phyloP scores from a whole-genome alignment of 495 filamentous ascomycete genomes.

The Durotheca rogersii region DNA sequence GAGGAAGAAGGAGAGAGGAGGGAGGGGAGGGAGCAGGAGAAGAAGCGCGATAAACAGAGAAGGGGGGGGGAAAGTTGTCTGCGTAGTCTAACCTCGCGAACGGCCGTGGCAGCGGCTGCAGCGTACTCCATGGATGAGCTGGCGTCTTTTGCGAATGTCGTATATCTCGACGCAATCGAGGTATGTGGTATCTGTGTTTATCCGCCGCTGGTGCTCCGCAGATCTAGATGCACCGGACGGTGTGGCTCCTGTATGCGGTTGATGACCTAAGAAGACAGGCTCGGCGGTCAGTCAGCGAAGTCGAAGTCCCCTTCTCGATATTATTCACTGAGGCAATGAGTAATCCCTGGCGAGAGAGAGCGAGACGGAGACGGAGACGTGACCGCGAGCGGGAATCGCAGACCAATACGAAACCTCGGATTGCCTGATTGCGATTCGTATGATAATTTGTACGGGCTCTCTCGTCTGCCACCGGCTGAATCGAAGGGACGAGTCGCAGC shows the following conservation, averaged over 20 bases:
- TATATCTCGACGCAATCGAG: slow-evolving; percentile 1
- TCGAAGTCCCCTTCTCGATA: too few species aligned
- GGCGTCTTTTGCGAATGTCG: not conserved
- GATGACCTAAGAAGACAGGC: not conserved
- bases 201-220: not conserved
- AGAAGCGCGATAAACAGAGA: slow-evolving; percentile 9
- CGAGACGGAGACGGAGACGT: too few species aligned
- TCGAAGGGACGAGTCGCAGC: slow-evolving; percentile 22
- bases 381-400: slow-evolving; percentile 7
- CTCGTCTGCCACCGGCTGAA: slow-evolving; percentile 26
- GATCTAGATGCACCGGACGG: not conserved
- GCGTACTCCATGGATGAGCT: slow-evolving; percentile 9
- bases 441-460: slow-evolving; percentile 21
- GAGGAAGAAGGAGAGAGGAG: slow-evolving; percentile 12
- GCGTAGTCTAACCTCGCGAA: slow-evolving; percentile 14
- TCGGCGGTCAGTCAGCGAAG: not conserved
- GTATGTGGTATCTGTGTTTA: not conserved
- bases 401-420: slow-evolving; percentile 20
- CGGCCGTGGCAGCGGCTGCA: slow-evolving; percentile 8
- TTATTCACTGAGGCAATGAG: slow-evolving; percentile 7
- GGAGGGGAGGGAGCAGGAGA: not conserved
- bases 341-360: slow-evolving; percentile 8
- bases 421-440: slow-evolving; percentile 9
- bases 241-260: not conserved
- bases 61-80: not conserved